Percentiles rank a stretch among this genome's conserved stretches.
phyloP scores from a whole-genome alignment of 192 early-diverging fungal species.

The Backusella luteola region DNA sequence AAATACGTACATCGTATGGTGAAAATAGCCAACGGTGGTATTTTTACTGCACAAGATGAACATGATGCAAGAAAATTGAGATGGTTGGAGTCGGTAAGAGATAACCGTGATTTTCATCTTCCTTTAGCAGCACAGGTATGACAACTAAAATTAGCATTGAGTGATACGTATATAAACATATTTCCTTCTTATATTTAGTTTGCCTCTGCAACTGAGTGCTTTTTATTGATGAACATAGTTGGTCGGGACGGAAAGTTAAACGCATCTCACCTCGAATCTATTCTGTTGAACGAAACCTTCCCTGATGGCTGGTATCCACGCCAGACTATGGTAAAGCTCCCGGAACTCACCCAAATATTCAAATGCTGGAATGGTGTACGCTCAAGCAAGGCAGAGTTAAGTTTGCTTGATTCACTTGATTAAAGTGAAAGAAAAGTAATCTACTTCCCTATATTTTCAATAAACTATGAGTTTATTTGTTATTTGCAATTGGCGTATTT shows the following conservation, averaged over 20 bases:
- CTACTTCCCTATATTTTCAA: background rate
- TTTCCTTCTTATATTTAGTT: background rate
- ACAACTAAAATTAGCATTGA: background rate
- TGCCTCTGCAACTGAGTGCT: conserved; percentile 1
- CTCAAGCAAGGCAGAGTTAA: background rate
- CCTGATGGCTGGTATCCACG: conserved; percentile 7
- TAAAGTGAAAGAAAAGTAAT: background rate
- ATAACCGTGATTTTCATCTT: conserved; percentile 3
- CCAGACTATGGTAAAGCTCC: background rate
- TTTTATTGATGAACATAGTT: background rate
- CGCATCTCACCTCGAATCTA: background rate
- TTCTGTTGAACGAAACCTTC: conserved; percentile 5
- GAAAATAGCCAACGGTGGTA: background rate
- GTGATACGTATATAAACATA: background rate
- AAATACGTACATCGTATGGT: background rate
- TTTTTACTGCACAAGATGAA: background rate
- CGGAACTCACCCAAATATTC: background rate
- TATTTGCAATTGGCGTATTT: background rate
- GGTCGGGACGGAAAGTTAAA: conserved; percentile 7
- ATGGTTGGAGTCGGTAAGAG: background rate
- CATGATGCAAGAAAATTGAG: background rate
- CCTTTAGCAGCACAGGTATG: conserved; percentile 1
- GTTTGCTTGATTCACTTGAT: background rate
- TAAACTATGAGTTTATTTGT: no score
- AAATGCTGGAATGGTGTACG: background rate